These are phyloP conservation scores for Microbotryomycetes sp. DNA, from an alignment of 1,284 basidiomycete genomes.

Conservation along the genomic window DNA sequence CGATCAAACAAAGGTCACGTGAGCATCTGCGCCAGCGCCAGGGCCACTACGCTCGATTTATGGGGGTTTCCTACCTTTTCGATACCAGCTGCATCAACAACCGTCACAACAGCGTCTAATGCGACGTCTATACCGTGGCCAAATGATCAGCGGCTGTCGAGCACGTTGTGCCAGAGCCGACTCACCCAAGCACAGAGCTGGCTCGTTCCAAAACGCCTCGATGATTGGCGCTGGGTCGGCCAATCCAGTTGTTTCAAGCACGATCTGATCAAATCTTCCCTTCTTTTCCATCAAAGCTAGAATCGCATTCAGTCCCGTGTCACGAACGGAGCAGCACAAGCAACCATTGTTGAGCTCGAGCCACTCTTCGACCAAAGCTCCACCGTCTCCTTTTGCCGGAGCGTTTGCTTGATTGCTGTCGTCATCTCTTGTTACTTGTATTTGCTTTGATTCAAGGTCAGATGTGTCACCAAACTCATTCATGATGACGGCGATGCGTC, in stretches of 20 bases:
- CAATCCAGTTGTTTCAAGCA: conserved; percentile 86
- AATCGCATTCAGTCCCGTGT: conserved; percentile 80
- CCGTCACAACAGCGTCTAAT: conserved; percentile 82
- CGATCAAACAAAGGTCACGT: no score
- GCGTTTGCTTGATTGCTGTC: no score
- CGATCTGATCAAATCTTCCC: conserved; percentile 82
- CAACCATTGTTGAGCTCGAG: conserved; percentile 88
- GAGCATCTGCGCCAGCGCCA: no score
- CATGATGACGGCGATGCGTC: conserved; percentile 93
- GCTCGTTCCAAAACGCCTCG: conserved; percentile 33
- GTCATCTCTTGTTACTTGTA: conserved; percentile 52
- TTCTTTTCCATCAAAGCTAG: conserved; percentile 54
- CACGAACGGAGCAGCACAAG: conserved; percentile 88
- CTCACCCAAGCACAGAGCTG: conserved; percentile 23
- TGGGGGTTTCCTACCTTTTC: conserved; percentile 23
- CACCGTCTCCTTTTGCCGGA: no score
- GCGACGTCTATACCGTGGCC: conserved; percentile 52
- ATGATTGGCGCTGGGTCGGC: conserved; percentile 70
- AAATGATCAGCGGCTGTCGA: conserved; percentile 53
- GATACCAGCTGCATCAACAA: conserved; percentile 62
- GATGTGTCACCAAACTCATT: conserved; percentile 76
- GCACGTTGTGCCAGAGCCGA: conserved; percentile 52
- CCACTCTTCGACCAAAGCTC: conserved; percentile 68
- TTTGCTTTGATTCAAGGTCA: conserved; percentile 47
- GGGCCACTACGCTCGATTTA: background rate